Evolutionary conservation across 257 asterid species (phyloP), one percentile per base, ranked within the genome.

Genomic region (Asclepias syriaca): DNA sequence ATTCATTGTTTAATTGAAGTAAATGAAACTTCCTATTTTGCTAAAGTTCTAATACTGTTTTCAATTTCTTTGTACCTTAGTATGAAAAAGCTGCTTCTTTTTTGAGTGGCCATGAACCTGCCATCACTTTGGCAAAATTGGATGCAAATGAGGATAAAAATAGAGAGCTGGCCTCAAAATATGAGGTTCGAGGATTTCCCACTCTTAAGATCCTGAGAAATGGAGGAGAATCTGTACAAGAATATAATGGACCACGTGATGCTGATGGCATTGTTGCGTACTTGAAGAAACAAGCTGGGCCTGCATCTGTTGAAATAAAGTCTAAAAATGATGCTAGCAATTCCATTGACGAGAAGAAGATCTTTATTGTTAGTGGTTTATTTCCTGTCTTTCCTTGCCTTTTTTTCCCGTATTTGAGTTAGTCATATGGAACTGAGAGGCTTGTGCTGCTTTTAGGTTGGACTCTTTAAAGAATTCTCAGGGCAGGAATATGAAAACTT

Each of bases 221-320:
- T 58, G 97, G 95, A 67, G 98, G 93, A 5, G 85, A 88, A 39
- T 29, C 19, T 14, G 56, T 77, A 72, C 93, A 88, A 66, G 97
- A 88, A 0, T 92, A 90, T 75, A 90, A 87, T 5, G 98, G 96
- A 55, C 97, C 97, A 59, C 97, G 98, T 39, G 91, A 92, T 58
- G 91, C 96, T 59, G 90, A 84, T 73, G 96, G 98, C 34, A 90
- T 92, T 34, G 90, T 78, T 54, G 63, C 81, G 3, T 92, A 82
- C 84, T 72, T 92, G 84, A 88, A 90, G 85, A 90, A 75, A 75
- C 98, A 90, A 88, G 77, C 61, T 46, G 98, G 98, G 57, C 98
- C 97, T 61, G 87, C 98, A 37, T 90, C 98, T 43, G 3, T 69
- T 75, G 96, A 90, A 73, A 88, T 90, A 57, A 90, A 85, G 73